These are phyloP conservation scores for Heterobasidion occidentale DNA, from an alignment of 1,284 basidiomycete species.

Conservation along the genomic window DNA sequence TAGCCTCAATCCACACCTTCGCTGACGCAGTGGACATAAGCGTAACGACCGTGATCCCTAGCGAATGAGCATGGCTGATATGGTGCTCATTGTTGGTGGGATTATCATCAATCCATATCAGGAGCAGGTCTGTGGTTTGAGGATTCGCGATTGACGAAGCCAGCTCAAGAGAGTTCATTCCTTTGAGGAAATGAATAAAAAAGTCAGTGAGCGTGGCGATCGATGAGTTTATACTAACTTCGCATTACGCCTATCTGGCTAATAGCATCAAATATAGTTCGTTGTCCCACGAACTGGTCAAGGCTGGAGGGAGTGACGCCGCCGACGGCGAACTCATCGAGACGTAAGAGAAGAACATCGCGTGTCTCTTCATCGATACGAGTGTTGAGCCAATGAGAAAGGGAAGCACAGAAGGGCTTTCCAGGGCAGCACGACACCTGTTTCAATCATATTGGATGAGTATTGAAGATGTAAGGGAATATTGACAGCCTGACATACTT, in stretches of 20 bases:
- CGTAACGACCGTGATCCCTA: conserved; percentile 3
- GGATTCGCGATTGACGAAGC: no score
- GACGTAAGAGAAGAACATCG: conserved; percentile 1
- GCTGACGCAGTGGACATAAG: conserved; percentile 9
- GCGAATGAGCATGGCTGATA: conserved; percentile 1
- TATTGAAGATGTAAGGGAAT: not conserved
- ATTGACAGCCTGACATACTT: not conserved
- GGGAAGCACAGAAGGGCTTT: not conserved
- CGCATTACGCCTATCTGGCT: not conserved
- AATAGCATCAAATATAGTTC: not conserved
- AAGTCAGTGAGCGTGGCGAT: not conserved
- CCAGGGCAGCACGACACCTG: conserved; percentile 2
- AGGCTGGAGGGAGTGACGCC: conserved; percentile 5
- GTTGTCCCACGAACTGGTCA: conserved; percentile 4
- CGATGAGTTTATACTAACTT: not conserved
- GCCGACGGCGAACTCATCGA: conserved; percentile 7
- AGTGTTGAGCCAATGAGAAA: not conserved
- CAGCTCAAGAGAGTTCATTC: not conserved
- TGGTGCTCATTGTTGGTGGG: conserved; percentile 3
- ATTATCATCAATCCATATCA: conserved; percentile 11
- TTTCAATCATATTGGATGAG: not conserved
- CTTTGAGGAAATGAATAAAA: not conserved
- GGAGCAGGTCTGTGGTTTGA: conserved; percentile 1
- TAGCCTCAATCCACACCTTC: conserved; percentile 9
- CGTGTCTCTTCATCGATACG: not conserved